Conservation (phyloP, 768 basidiomycete genomes). For the Tylopilus sp. region DNA sequence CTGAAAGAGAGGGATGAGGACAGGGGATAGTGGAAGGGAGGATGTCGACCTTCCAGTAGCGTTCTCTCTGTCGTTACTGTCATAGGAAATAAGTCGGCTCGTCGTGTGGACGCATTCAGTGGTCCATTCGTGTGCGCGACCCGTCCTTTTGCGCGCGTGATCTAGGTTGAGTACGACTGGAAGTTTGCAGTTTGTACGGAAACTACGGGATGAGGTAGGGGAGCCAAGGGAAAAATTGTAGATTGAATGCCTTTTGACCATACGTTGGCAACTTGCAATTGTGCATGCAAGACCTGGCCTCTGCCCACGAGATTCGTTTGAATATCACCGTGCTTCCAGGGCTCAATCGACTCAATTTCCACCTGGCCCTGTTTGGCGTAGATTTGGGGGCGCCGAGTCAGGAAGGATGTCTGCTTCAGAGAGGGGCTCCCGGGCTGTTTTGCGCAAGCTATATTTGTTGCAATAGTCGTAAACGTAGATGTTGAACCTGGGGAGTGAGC, state of each 20-base stretch:
- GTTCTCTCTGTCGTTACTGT: too few relatives aligned
- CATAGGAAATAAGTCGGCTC: too few relatives aligned
- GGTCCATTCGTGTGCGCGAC: too few relatives aligned
- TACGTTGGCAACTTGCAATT: conserved; percentile 7
- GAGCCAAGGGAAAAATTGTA: background rate
- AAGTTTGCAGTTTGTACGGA: too few relatives aligned
- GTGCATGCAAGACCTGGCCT: conserved; percentile 31
- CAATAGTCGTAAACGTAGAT: conserved; percentile 89
- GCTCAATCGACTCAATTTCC: conserved; percentile 72
- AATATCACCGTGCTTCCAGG: conserved; percentile 56
- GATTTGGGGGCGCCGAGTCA: conserved; percentile 70
- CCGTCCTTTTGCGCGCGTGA: too few relatives aligned
- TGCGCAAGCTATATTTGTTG: conserved; percentile 70
- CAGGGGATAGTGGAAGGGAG: background rate
- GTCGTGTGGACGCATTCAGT: too few relatives aligned
- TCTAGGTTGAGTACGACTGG: too few relatives aligned
- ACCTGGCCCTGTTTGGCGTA: conserved; percentile 79
- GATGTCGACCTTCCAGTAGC: too few relatives aligned
- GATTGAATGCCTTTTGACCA: conserved; percentile 32
- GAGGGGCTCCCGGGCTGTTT: conserved; percentile 67
- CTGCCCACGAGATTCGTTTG: conserved; percentile 43
- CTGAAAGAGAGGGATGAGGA: conserved; percentile 33
- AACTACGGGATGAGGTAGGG: background rate
- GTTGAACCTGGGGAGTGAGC: conserved; percentile 61
- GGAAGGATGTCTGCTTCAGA: conserved; percentile 61